These are phyloP conservation scores for Colletotrichum sp. DNA, from an alignment of 2,329 filamentous ascomycete genomes.

Conservation along the genomic window DNA sequence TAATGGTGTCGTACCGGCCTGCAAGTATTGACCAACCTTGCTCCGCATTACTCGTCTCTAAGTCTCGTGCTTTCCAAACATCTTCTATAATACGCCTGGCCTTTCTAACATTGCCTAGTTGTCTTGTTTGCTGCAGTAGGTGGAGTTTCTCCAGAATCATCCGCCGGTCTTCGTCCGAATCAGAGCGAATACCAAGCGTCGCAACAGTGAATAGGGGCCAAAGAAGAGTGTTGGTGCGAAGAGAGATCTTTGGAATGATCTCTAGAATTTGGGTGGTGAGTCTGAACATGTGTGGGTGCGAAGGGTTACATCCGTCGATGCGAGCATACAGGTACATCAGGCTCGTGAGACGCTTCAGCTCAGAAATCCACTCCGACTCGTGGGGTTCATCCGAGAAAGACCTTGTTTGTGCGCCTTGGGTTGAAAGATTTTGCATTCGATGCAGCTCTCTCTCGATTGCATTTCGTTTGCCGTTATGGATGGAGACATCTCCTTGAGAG, in stretches of 20 bases:
- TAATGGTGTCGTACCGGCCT: not conserved
- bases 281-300: not conserved
- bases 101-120: not conserved
- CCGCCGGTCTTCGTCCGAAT: conserved; percentile 12
- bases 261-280: not conserved
- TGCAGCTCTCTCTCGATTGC: not conserved
- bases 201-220: not conserved
- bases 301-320: not conserved
- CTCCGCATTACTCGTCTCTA: not conserved
- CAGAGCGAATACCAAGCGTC: not conserved
- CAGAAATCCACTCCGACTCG: not conserved
- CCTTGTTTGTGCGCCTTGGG: fast-evolving
- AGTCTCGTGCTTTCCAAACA: not conserved
- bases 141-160: not conserved
- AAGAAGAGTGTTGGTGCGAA: not conserved
- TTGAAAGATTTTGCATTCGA: not conserved
- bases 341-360: not conserved
- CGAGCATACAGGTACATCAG: not conserved
- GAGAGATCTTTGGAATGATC: not conserved
- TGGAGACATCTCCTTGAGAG: not conserved
- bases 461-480: not conserved
- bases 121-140: not conserved
- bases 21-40: not conserved
- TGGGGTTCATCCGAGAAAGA: not conserved
- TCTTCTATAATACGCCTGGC: not conserved